phyloP scores from a whole-genome alignment of 1,139 yeast species.

The Protomyces inundatus region DNA sequence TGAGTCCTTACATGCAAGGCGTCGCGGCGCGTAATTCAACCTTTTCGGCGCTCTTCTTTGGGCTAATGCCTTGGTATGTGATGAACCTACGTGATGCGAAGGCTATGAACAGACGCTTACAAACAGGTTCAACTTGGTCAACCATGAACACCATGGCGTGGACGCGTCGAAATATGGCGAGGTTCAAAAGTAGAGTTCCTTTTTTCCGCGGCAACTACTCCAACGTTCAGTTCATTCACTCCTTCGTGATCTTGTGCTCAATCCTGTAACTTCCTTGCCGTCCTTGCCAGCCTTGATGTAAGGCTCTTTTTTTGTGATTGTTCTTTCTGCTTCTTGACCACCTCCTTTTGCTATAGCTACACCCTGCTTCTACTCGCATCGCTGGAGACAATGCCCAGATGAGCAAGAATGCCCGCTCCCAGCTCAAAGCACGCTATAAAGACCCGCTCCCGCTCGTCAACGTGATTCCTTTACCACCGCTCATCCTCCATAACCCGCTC shows the following conservation, averaged over 20 bases:
- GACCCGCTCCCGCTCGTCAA: conserved; percentile 47
- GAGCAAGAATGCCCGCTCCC: conserved; percentile 19
- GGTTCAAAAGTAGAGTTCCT: background rate
- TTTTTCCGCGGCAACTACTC: too few species aligned
- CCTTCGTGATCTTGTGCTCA: too few species aligned
- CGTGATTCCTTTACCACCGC: conserved; percentile 41
- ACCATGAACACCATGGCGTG: conserved; percentile 81
- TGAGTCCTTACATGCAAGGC: conserved; percentile 68
- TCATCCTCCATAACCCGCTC: conserved; percentile 41
- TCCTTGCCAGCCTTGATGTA: too few species aligned
- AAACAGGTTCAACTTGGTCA: conserved; percentile 60
- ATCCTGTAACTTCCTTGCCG: too few species aligned
- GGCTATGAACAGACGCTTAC: conserved; percentile 46
- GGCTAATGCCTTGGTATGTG: conserved; percentile 43
- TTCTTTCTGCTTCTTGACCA: too few species aligned
- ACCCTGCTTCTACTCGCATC: too few species aligned
- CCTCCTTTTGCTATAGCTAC: too few species aligned
- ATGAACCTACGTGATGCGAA: background rate
- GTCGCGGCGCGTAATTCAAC: conserved; percentile 76
- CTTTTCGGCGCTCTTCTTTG: conserved; percentile 58
- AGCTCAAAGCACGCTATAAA: conserved; percentile 35
- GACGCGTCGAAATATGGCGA: conserved; percentile 37
- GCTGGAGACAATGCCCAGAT: background rate
- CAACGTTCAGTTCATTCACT: too few species aligned
- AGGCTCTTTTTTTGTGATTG: too few species aligned